Evolutionary conservation across 768 basidiomycete species (phyloP).

Genomic region (Sporobolomyces pararoseus): DNA sequence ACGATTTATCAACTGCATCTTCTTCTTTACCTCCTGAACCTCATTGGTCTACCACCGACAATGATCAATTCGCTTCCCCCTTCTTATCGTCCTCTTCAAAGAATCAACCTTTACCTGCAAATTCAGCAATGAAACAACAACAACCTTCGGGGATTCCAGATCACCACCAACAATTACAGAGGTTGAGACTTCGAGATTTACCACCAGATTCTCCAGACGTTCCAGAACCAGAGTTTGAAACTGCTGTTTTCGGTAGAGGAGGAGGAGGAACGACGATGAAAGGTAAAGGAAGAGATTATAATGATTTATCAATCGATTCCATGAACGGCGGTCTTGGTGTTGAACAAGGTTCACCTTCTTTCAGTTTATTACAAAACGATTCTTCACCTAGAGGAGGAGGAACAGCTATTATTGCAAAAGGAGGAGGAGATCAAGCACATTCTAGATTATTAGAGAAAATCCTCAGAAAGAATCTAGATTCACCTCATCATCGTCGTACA

Average conservation of each 20-base stretch:
- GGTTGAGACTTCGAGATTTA: conserved; percentile 28
- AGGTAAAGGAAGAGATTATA: conserved; percentile 13
- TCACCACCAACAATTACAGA: conserved; percentile 10
- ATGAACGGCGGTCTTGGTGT: no score
- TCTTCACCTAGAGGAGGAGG: neutral
- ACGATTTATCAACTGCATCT: neutral
- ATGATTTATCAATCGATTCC: conserved; percentile 18
- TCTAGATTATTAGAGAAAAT: conserved; percentile 45
- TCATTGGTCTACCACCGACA: conserved; percentile 16
- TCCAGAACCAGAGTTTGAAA: conserved; percentile 41
- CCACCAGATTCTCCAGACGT: conserved; percentile 45
- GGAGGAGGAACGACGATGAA: conserved; percentile 6
- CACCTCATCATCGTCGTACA: conserved; percentile 53
- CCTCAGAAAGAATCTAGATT: conserved; percentile 48
- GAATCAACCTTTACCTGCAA: neutral
- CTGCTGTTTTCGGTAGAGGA: conserved; percentile 16
- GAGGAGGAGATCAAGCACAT: conserved; percentile 39
- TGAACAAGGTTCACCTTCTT: conserved; percentile 20
- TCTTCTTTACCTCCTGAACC: conserved; percentile 15
- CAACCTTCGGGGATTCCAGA: neutral
- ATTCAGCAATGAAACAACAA: conserved; percentile 11
- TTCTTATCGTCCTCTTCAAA: neutral
- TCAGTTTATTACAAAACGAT: neutral
- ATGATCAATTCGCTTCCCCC: conserved; percentile 3
- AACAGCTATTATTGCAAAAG: no score